Evolutionary conservation across 2,329 filamentous ascomycete genomes (phyloP), one percentile per base, ranked within the genome.

Genomic region (Clonostachys sp.): DNA sequence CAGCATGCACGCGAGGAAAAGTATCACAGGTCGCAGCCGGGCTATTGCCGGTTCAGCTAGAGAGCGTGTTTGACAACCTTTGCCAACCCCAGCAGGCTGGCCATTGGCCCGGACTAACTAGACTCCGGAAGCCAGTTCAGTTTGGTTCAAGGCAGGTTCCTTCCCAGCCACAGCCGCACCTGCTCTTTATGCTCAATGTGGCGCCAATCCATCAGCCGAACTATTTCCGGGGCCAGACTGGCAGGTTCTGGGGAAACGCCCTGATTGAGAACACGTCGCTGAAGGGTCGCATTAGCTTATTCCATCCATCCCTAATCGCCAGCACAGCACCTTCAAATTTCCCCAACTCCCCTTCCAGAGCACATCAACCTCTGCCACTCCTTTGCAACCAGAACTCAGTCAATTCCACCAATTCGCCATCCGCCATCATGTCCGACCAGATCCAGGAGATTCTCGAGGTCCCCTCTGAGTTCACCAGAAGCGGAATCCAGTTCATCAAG

Each of bases 371-470:
- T 30, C 24, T 30, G n/a, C 17, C 38, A 13, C 40, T 42, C 40
- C 40, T 42, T 17, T 17, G 40, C 17, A 18, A 42, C 24, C 18
- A 24, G 12, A 14, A 42, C 40, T 13, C 12, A 10, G 10, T 24
- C 24, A 42, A n/a, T 40, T 18, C 40, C 24, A 6, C 24, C 24
- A 30, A 30, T 30, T 10, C 24, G 24, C 24, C 24, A 30, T 30
- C 24, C 24, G 24, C 24, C 65, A 70, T 57, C 62, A 83, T 83
- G 80, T 77, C 82, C 66, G 84, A 87, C 64, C 78, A 84, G 65
- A 66, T 87, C 58, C 82, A 86, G 67, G 83, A 87, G 63, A 71
- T 89, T 59, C 77, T 86, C 62, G 85, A 89, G 56, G 77, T 83
- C 63, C 83, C 83, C 57, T 73, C 74, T 63, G 81, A 86, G 67